phyloP scores from a whole-genome alignment of 129 eudicot species.

The Daucus carota region DH1_v3.0 NC_030381.2:46600001-46600500 shows the following conservation, averaged over 20 bases:
- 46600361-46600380: conserved; percentile 92
- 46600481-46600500: conserved; percentile 89
- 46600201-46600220: conserved; percentile 43
- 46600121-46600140: not conserved
- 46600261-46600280: conserved; percentile 61
- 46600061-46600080: not conserved
- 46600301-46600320: conserved; percentile 90
- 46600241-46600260: conserved; percentile 95
- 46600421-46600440: conserved; percentile 14
- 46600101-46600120: not conserved
- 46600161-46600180: not conserved
- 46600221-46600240: conserved; percentile 77
- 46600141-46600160: not conserved
- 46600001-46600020: conserved; percentile 95
- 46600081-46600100: not conserved
- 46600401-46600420: conserved; percentile 23
- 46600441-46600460: conserved; percentile 44
- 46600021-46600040: conserved; percentile 75
- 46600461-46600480: conserved; percentile 74
- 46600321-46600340: conserved; percentile 86
- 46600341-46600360: conserved; percentile 88
- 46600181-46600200: not conserved
- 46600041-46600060: not conserved
- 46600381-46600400: conserved; percentile 32
- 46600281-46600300: conserved; percentile 68